These are phyloP conservation scores for Dipteronia dyeriana DNA, from an alignment of 345 rosid genomes.

Conservation along the genomic window DNA sequence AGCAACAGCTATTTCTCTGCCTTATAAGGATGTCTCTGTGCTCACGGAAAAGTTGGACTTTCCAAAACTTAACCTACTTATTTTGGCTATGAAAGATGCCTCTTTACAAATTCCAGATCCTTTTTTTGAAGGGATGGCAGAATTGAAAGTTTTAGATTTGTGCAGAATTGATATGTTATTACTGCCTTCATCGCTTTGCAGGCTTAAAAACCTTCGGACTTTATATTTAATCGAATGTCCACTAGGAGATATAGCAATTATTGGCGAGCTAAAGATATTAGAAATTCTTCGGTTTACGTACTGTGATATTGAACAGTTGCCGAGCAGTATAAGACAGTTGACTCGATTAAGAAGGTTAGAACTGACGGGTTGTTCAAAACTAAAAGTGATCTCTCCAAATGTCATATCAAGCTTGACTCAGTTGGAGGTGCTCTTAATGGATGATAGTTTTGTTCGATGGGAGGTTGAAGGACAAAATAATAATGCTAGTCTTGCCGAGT, in stretches of 20 bases:
- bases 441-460: no score
- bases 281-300: constrained; percentile 1
- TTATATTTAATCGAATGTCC: constrained; percentile 2
- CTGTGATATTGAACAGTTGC: constrained; percentile 10
- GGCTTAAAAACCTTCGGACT: constrained; percentile 13
- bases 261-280: constrained; percentile 13
- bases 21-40: not conserved
- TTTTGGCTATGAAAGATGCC: not conserved
- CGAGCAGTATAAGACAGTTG: constrained; percentile 11
- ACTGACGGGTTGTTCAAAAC: constrained; percentile 13
- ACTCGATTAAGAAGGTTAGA: constrained; percentile 17
- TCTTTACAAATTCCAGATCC: not conserved
- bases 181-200: constrained; percentile 17
- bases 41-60: constrained; percentile 22
- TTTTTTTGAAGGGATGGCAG: constrained; percentile 21
- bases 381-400: constrained; percentile 24
- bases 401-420: constrained; percentile 11
- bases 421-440: constrained; percentile 17
- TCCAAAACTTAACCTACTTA: constrained; percentile 21
- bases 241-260: not conserved
- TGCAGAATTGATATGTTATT: not conserved
- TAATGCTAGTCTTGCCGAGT: no score
- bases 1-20: constrained; percentile 8
- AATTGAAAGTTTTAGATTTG: constrained; percentile 29
- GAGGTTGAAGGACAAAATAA: no score